These are phyloP conservation scores for Delitschia confertaspora DNA, from an alignment of 495 filamentous ascomycete species.

Conservation along the genomic window DNA sequence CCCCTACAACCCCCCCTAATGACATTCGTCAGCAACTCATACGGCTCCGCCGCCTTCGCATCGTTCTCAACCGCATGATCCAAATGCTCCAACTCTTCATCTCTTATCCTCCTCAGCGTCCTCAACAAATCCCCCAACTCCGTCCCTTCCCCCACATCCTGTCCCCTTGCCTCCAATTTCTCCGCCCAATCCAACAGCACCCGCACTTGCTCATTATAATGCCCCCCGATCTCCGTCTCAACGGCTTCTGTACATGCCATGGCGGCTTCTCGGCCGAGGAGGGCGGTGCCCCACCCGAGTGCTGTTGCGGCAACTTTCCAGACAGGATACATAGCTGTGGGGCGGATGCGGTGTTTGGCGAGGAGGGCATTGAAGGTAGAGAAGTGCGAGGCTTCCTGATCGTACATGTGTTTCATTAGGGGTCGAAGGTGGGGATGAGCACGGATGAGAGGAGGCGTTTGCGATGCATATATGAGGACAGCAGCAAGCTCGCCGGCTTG, in stretches of 20 bases:
- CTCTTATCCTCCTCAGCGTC: conserved; percentile 73
- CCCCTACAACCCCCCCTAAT: conserved; percentile 81
- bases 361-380: conserved; percentile 75
- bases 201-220: conserved; percentile 90
- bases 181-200: conserved; percentile 70
- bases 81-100: conserved; percentile 94
- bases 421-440: conserved; percentile 77
- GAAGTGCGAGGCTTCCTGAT: conserved; percentile 86
- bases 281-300: conserved; percentile 78
- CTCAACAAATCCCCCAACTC: conserved; percentile 66
- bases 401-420: conserved; percentile 96
- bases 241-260: conserved; percentile 99
- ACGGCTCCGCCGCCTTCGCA: conserved; percentile 75
- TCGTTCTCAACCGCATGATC: conserved; percentile 93
- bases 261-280: conserved; percentile 87
- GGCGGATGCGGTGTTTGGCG: conserved; percentile 80
- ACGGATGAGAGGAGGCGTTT: conserved; percentile 56
- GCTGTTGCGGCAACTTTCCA: conserved; percentile 80
- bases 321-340: conserved; percentile 86
- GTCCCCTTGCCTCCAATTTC: conserved; percentile 52
- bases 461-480: conserved; percentile 44
- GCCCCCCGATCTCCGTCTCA: conserved; percentile 92
- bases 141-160: conserved; percentile 67
- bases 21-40: conserved; percentile 78
- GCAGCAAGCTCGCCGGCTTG: conserved; percentile 41